Conservation (phyloP, 305 asterid genomes). For the Rubia balearica region DNA sequence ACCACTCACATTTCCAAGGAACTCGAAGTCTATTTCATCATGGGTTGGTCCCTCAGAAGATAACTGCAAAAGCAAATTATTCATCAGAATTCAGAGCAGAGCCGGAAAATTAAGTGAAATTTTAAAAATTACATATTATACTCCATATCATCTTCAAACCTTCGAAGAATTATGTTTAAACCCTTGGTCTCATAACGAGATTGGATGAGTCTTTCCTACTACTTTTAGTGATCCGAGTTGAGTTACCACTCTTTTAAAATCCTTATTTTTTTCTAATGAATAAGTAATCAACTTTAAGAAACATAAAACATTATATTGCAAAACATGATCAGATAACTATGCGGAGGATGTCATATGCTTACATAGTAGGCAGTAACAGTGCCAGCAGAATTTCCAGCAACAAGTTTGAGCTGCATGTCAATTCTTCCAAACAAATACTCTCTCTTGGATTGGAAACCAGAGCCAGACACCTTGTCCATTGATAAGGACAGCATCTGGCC, state of each 20-base stretch:
- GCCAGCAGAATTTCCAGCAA: constrained; percentile 80
- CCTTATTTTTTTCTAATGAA: too few relatives aligned
- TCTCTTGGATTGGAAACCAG: constrained; percentile 71
- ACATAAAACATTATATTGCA: background rate
- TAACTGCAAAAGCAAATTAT: constrained; percentile 32
- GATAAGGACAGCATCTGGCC: constrained; percentile 67
- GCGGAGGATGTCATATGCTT: background rate
- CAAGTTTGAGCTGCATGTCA: constrained; percentile 81
- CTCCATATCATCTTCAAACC: too few relatives aligned
- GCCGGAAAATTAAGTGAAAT: too few relatives aligned
- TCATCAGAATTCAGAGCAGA: background rate
- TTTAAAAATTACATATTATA: too few relatives aligned
- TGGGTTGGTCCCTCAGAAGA: constrained; percentile 81
- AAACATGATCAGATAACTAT: background rate
- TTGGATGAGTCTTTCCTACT: too few relatives aligned
- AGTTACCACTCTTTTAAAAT: too few relatives aligned
- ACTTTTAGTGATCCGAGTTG: too few relatives aligned
- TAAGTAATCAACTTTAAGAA: background rate
- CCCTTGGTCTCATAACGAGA: too few relatives aligned
- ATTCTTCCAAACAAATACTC: constrained; percentile 63
- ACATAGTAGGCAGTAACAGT: constrained; percentile 78
- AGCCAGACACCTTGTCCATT: constrained; percentile 59
- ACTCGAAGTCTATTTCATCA: constrained; percentile 88
- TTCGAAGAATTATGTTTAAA: too few relatives aligned
- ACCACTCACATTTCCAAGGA: constrained; percentile 61